Conservation (phyloP, 192 early-diverging fungal genomes). For the Linnemannia schmuckeri region DNA sequence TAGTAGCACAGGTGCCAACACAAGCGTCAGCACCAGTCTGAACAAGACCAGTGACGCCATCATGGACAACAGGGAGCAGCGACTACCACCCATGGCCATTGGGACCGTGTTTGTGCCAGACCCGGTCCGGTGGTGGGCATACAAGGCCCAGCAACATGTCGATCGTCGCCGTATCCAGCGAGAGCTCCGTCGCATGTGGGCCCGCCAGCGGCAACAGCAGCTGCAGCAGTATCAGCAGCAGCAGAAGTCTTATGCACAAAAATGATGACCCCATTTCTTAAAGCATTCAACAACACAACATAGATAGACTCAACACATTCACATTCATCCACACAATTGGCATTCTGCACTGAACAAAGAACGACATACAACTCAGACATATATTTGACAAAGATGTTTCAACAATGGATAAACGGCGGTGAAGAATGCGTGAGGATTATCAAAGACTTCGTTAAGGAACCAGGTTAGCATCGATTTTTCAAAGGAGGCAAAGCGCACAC, state of each 20-base stretch:
- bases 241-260: not conserved
- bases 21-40: not conserved
- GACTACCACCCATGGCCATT: slow-evolving; percentile 49
- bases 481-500: no score
- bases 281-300: not conserved
- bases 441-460: no score
- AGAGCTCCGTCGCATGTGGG: not conserved
- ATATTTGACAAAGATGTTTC: no score
- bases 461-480: no score
- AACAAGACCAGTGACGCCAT: not conserved
- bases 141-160: slow-evolving; percentile 33
- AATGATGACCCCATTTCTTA: not conserved
- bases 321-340: not conserved
- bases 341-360: no score
- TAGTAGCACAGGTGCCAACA: not conserved
- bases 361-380: no score
- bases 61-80: not conserved
- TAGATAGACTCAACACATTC: not conserved
- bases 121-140: slow-evolving; percentile 54
- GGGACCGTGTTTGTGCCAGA: slow-evolving; percentile 48
- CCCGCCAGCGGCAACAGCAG: not conserved
- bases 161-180: slow-evolving; percentile 26
- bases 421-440: no score
- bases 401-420: no score
- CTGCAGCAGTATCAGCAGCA: not conserved